phyloP scores from a whole-genome alignment of 169 alveolate genomes.

The Plasmodium malariae region DNA sequence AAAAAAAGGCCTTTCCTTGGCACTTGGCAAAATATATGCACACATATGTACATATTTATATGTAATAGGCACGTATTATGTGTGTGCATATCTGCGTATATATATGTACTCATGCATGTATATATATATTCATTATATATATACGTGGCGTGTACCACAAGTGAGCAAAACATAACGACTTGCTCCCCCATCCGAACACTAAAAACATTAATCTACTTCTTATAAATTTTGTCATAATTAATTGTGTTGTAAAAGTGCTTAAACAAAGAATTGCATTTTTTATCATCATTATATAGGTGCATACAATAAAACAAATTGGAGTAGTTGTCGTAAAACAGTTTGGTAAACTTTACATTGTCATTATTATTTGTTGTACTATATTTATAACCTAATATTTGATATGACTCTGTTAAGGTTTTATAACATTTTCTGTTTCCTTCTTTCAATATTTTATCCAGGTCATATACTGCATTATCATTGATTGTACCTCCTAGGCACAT shows the following conservation, averaged over 20 bases:
- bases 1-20: too few species aligned
- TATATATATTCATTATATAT: too few species aligned
- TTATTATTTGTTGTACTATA: constrained; percentile 46
- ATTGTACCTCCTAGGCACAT: constrained; percentile 67
- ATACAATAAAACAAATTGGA: constrained; percentile 60
- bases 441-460: constrained; percentile 7
- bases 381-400: constrained; percentile 39
- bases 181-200: neutral
- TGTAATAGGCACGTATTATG: too few species aligned
- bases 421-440: constrained; percentile 41
- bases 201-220: neutral
- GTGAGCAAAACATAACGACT: too few species aligned
- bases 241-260: constrained; percentile 57
- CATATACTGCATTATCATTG: constrained; percentile 35
- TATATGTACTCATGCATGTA: too few species aligned
- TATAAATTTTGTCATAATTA: neutral
- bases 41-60: too few species aligned
- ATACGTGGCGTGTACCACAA: too few species aligned
- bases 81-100: too few species aligned
- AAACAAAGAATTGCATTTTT: constrained; percentile 61
- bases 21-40: too few species aligned
- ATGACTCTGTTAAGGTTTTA: constrained; percentile 28
- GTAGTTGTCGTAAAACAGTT: constrained; percentile 53
- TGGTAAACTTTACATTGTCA: constrained; percentile 32
- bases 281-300: constrained; percentile 64